phyloP scores from a whole-genome alignment of 441 rosid genomes.

The Monsonia emarginata region DNA sequence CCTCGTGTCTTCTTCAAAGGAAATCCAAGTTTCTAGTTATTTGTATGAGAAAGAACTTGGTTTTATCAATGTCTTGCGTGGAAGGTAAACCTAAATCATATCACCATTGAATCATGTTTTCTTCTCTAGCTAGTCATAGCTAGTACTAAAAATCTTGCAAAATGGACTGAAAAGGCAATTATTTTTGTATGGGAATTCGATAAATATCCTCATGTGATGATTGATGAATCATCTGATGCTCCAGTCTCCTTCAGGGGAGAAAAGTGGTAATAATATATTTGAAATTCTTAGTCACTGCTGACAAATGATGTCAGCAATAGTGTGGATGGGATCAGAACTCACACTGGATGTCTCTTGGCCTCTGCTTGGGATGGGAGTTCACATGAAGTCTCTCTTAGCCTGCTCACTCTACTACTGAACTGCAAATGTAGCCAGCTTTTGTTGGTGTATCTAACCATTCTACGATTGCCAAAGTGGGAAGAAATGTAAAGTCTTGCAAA shows the following conservation, averaged over 20 bases:
- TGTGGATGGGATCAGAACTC: not conserved
- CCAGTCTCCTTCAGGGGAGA: not conserved
- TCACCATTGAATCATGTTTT: not conserved
- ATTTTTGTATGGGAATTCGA: not conserved
- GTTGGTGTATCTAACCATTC: not conserved
- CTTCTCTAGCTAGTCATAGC: not conserved
- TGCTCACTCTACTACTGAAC: too few relatives aligned
- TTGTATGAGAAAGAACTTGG: slow-evolving; percentile 38
- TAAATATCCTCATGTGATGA: not conserved
- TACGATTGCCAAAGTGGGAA: not conserved
- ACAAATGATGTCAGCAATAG: too few relatives aligned
- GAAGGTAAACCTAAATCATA: slow-evolving; percentile 46
- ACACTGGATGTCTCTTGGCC: too few relatives aligned
- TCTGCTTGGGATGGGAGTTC: too few relatives aligned
- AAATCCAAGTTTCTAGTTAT: slow-evolving; percentile 20
- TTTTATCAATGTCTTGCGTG: slow-evolving; percentile 53
- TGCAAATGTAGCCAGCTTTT: not conserved
- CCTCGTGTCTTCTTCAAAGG: slow-evolving; percentile 29
- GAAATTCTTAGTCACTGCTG: not conserved
- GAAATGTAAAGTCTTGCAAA: not conserved
- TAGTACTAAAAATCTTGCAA: not conserved
- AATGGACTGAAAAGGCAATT: slow-evolving; percentile 1
- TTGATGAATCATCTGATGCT: not conserved
- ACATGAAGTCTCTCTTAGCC: too few relatives aligned
- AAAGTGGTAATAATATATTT: not conserved